phyloP scores from a whole-genome alignment of 2,329 filamentous ascomycete species.

The Xylariaceae sp. region DNA sequence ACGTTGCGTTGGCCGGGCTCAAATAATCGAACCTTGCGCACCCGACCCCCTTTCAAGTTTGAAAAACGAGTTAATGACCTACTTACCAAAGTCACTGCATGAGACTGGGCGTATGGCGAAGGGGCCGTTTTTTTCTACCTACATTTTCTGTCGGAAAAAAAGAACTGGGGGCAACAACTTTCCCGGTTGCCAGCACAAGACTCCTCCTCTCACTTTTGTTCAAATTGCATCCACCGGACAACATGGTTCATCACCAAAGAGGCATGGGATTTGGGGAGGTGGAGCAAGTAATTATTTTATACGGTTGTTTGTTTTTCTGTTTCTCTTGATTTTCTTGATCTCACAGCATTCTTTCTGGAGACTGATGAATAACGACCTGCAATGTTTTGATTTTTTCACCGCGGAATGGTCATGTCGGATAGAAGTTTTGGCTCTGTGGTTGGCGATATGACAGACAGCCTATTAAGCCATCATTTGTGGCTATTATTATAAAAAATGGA shows the following conservation, averaged over 20 bases:
- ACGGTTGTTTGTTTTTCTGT: conserved; percentile 8
- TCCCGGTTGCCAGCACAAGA: not conserved
- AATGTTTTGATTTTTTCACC: conserved; percentile 1
- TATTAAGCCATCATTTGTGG: no score
- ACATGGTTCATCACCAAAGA: no score
- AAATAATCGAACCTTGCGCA: conserved; percentile 14
- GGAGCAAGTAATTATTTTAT: conserved; percentile 7
- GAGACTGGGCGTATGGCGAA: conserved; percentile 25
- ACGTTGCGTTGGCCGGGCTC: conserved; percentile 27
- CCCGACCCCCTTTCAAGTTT: not conserved
- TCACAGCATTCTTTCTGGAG: conserved; percentile 1
- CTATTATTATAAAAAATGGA: no score
- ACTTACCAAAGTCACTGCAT: conserved; percentile 13
- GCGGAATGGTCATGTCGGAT: no score
- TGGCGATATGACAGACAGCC: no score
- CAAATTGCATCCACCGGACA: no score
- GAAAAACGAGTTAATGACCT: not conserved
- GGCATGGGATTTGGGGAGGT: no score
- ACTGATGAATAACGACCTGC: conserved; percentile 14
- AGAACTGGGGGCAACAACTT: not conserved
- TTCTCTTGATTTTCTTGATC: not conserved
- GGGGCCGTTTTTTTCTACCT: conserved; percentile 11
- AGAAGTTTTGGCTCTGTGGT: no score
- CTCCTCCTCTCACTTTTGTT: no score
- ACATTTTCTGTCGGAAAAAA: conserved; percentile 11